phyloP scores from a whole-genome alignment of 371 early-diverging fungal species.

The Mortierella sp. region DNA sequence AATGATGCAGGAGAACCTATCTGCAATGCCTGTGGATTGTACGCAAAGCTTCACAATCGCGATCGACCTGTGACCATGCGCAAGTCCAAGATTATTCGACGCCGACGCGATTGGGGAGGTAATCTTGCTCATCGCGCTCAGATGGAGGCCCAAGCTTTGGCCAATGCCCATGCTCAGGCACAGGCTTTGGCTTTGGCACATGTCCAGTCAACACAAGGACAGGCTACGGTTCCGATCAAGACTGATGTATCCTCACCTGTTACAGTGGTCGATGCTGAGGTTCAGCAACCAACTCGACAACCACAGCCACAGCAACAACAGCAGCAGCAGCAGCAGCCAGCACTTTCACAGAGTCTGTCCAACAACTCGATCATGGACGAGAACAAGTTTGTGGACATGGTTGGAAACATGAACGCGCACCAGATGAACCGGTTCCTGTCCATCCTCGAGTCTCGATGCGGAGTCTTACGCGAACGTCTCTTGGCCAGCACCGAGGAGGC shows the following conservation, averaged over 20 bases:
- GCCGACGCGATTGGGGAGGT: conserved; percentile 64
- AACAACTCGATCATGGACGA: conserved; percentile 53
- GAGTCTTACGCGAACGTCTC: conserved; percentile 37
- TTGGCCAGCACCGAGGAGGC: conserved; percentile 47
- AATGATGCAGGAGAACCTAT: conserved; percentile 79
- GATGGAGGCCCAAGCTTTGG: conserved; percentile 44
- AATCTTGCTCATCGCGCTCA: conserved; percentile 46
- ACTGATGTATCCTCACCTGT: too few relatives aligned
- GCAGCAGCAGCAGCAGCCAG: conserved; percentile 12
- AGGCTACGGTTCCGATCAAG: background rate
- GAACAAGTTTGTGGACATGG: conserved; percentile 55
- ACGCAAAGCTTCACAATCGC: conserved; percentile 79
- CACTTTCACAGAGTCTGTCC: conserved; percentile 23
- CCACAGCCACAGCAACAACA: conserved; percentile 8
- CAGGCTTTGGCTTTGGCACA: background rate
- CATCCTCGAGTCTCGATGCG: conserved; percentile 59
- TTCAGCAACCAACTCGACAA: background rate
- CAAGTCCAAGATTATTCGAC: conserved; percentile 68
- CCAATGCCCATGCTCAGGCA: conserved; percentile 41
- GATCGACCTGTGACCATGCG: conserved; percentile 71
- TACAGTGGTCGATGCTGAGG: background rate
- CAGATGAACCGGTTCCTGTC: conserved; percentile 64
- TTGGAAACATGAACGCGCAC: conserved; percentile 61
- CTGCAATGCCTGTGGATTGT: conserved; percentile 91
- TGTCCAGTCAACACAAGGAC: background rate